These are phyloP conservation scores for Fusarium drepaniforme DNA, from an alignment of 2,329 filamentous ascomycete genomes.

Conservation along the genomic window DNA sequence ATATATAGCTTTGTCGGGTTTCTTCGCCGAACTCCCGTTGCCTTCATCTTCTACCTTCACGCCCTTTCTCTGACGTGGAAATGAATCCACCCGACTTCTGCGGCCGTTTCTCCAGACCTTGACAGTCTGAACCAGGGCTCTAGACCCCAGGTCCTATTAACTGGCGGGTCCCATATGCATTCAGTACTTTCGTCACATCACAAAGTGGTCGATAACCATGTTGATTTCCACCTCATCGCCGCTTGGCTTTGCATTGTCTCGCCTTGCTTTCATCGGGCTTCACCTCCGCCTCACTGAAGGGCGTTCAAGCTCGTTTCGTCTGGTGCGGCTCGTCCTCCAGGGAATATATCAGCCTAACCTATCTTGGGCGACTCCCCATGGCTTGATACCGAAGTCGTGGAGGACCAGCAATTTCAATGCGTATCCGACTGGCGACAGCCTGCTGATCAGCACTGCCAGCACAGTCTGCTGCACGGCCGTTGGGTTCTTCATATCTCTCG, in stretches of 20 bases:
- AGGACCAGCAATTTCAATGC: constrained; percentile 18
- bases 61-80: constrained; percentile 40
- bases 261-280: constrained; percentile 16
- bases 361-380: not conserved
- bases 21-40: constrained; percentile 11
- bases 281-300: not conserved
- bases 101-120: constrained; percentile 35
- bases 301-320: constrained; percentile 3
- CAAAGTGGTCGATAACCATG: constrained; percentile 14
- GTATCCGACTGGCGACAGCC: constrained; percentile 28
- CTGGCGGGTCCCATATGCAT: constrained; percentile 22
- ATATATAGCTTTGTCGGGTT: constrained; percentile 16
- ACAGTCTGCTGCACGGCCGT: constrained; percentile 5
- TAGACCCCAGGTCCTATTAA: constrained; percentile 24
- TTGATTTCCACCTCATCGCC: constrained; percentile 15
- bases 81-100: constrained; percentile 36
- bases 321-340: constrained; percentile 10
- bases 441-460: constrained; percentile 11
- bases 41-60: constrained; percentile 7
- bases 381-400: constrained; percentile 19
- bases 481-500: constrained; percentile 5
- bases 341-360: not conserved
- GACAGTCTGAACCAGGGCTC: constrained; percentile 18
- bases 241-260: constrained; percentile 16
- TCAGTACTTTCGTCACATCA: constrained; percentile 30